phyloP scores from a whole-genome alignment of 495 filamentous ascomycete species.

The Daldinia caldariorum region DNA sequence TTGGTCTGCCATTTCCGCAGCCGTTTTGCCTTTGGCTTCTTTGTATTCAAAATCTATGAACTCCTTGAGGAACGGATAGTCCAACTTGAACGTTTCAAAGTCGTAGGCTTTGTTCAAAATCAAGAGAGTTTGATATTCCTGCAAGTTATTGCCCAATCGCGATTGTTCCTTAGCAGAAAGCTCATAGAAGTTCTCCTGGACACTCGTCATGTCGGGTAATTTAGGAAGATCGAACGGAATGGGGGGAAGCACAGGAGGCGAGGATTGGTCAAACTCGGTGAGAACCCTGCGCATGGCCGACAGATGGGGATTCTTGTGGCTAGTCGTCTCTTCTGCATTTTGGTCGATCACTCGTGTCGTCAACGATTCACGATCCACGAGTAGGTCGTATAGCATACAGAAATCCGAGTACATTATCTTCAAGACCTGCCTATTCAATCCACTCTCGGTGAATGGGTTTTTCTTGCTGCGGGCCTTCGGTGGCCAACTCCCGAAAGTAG shows the following conservation, averaged over 20 bases:
- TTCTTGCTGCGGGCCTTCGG: constrained; percentile 92
- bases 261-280: constrained; percentile 85
- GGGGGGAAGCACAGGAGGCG: constrained; percentile 87
- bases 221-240: constrained; percentile 91
- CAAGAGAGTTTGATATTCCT: constrained; percentile 77
- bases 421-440: constrained; percentile 85
- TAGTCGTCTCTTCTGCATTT: constrained; percentile 47
- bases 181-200: constrained; percentile 68
- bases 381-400: constrained; percentile 84
- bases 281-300: constrained; percentile 75
- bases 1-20: constrained; percentile 78
- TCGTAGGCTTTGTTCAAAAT: constrained; percentile 82
- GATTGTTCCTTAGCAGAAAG: constrained; percentile 77
- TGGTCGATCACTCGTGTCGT: constrained; percentile 68
- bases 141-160: constrained; percentile 70
- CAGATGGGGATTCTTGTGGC: constrained; percentile 54
- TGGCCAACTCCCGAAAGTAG: constrained; percentile 90
- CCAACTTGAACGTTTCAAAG: constrained; percentile 67
- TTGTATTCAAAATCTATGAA: constrained; percentile 87
- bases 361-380: constrained; percentile 77
- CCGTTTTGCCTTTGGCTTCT: constrained; percentile 72
- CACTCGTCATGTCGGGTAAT: constrained; percentile 71
- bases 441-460: constrained; percentile 84
- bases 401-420: constrained; percentile 87
- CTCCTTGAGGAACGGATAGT: constrained; percentile 73